Percentiles rank a stretch among this genome's conserved stretches.
phyloP scores from a whole-genome alignment of 140 eudicot genomes.

The Flaveria floridana region DNA sequence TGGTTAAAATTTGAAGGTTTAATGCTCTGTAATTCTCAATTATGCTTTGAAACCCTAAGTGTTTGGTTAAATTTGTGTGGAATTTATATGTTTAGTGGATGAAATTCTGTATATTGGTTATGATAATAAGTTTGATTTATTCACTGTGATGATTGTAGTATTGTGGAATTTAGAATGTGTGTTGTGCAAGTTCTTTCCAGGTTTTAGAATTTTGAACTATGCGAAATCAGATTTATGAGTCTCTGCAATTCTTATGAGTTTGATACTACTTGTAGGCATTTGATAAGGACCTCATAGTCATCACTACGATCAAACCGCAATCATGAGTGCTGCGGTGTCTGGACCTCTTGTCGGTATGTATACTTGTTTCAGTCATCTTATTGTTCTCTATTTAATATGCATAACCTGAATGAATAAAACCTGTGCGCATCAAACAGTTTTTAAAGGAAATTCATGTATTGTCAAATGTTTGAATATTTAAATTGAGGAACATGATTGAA shows the following conservation, averaged over 20 bases:
- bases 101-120: background rate
- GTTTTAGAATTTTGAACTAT: background rate
- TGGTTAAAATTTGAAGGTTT: too few species aligned
- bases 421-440: background rate
- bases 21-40: background rate
- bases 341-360: constrained; percentile 47
- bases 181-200: constrained; percentile 10
- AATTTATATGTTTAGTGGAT: constrained; percentile 2
- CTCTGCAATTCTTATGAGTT: constrained; percentile 19
- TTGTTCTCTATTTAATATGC: background rate
- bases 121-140: background rate
- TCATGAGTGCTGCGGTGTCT: constrained; percentile 57
- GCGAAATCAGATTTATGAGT: background rate
- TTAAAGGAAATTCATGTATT: background rate
- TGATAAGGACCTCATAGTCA: constrained; percentile 36
- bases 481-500: background rate
- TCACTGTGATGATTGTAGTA: background rate
- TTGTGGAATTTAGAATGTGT: background rate
- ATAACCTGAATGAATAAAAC: background rate
- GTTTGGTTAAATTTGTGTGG: background rate
- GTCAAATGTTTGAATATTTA: background rate
- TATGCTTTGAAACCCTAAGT: background rate
- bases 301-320: constrained; percentile 36
- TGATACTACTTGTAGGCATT: constrained; percentile 45
- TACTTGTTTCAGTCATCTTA: background rate